phyloP scores from a whole-genome alignment of 2,329 filamentous ascomycete genomes.

The Rosellinia necatrix region DNA sequence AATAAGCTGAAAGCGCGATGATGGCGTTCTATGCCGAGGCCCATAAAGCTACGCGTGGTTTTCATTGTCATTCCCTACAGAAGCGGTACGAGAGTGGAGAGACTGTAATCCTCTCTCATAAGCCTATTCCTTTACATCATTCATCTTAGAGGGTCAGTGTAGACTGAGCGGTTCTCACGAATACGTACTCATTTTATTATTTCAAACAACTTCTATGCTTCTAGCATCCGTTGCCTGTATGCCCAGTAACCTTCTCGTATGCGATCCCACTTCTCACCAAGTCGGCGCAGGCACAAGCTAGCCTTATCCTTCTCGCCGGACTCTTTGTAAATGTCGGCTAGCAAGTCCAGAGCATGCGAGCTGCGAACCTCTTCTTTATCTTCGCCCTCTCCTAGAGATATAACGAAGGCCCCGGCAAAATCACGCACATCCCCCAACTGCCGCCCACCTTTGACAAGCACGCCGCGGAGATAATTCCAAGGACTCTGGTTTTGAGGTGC shows the following conservation, averaged over 20 bases:
- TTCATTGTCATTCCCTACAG: no score
- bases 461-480: conserved; percentile 89
- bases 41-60: no score
- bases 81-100: no score
- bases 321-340: conserved; percentile 70
- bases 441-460: conserved; percentile 69
- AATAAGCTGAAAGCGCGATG: no score
- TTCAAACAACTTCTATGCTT: no score
- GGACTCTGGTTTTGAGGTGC: conserved; percentile 93
- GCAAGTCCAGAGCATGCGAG: conserved; percentile 70
- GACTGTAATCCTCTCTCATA: no score
- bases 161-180: no score
- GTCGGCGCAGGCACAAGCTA: conserved; percentile 68
- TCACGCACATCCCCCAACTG: conserved; percentile 49
- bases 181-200: no score
- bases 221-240: conserved; percentile 54
- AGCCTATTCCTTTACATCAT: no score
- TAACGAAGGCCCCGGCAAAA: conserved; percentile 59
- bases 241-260: conserved; percentile 93
- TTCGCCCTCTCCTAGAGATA: conserved; percentile 47
- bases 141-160: no score
- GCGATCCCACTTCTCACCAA: conserved; percentile 88
- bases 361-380: conserved; percentile 59
- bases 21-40: no score
- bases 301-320: conserved; percentile 65